phyloP scores from a whole-genome alignment of 1,284 basidiomycete species.

The Cystobasidium sp. region DNA sequence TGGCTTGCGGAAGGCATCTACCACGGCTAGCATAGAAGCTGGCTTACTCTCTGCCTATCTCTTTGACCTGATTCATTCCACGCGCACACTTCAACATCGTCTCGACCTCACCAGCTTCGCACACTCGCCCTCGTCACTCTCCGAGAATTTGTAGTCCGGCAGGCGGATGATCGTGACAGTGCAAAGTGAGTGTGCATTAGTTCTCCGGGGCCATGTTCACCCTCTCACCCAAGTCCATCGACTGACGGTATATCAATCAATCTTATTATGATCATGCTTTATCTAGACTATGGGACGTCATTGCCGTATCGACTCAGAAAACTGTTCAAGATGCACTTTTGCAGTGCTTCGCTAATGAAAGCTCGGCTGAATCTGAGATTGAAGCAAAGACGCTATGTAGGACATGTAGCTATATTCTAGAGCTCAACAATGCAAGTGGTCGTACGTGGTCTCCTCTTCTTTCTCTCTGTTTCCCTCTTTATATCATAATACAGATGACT shows the following conservation, averaged over 20 bases:
- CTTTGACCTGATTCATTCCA: neutral
- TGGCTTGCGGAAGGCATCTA: neutral
- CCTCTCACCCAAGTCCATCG: neutral
- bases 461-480: neutral
- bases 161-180: slow-evolving; percentile 13
- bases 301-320: slow-evolving; percentile 30
- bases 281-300: slow-evolving; percentile 34
- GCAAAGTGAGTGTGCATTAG: slow-evolving; percentile 15
- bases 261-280: neutral
- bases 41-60: neutral
- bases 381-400: slow-evolving; percentile 24
- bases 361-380: slow-evolving; percentile 9
- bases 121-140: slow-evolving; percentile 26
- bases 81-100: neutral
- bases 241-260: neutral
- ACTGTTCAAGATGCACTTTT: slow-evolving; percentile 11
- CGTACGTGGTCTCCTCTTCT: slow-evolving; percentile 14
- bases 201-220: neutral
- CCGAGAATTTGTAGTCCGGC: slow-evolving; percentile 27
- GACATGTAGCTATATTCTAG: slow-evolving; percentile 25
- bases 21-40: neutral
- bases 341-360: slow-evolving; percentile 1
- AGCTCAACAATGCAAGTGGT: slow-evolving; percentile 15
- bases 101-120: slow-evolving; percentile 17
- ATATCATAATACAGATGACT: too few species aligned